Percentiles rank a stretch among this genome's conserved stretches.
Conservation (phyloP, 805 yeast genomes). For the Cephaloascus albidus region DNA sequence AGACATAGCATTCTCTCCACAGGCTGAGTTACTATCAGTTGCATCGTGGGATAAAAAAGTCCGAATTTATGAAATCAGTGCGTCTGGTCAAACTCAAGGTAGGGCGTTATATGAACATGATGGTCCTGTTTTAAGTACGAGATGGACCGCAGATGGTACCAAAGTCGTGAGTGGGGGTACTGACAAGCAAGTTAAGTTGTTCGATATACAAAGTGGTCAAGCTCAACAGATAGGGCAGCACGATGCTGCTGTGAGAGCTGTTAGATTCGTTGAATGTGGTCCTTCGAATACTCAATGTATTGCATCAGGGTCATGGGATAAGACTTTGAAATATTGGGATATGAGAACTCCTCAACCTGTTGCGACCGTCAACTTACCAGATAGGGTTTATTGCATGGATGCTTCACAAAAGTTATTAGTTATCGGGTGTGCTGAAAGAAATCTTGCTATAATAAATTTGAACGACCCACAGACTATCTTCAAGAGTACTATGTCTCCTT, state of each 20-base stretch:
- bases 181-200: slow-evolving; percentile 79
- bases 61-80: slow-evolving; percentile 78
- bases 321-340: slow-evolving; percentile 93
- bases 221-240: slow-evolving; percentile 79
- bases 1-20: slow-evolving; percentile 79
- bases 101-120: slow-evolving; percentile 85
- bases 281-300: slow-evolving; percentile 75
- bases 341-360: slow-evolving; percentile 77
- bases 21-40: slow-evolving; percentile 70
- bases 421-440: slow-evolving; percentile 91
- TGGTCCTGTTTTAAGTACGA: slow-evolving; percentile 73
- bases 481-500: slow-evolving; percentile 63
- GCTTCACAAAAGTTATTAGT: slow-evolving; percentile 72
- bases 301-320: slow-evolving; percentile 95
- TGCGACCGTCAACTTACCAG: slow-evolving; percentile 76
- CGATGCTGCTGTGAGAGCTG: slow-evolving; percentile 67
- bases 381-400: slow-evolving; percentile 87
- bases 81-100: slow-evolving; percentile 74
- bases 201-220: slow-evolving; percentile 78
- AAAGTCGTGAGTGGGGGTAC: slow-evolving; percentile 85
- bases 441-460: slow-evolving; percentile 67
- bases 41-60: slow-evolving; percentile 95
- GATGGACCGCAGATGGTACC: slow-evolving; percentile 84
- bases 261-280: slow-evolving; percentile 76
- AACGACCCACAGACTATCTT: slow-evolving; percentile 72